A percentile compares a stretch with the other conserved stretches of the same genome.
phyloP scores from a whole-genome alignment of 352 stramenopile species.

The Nothophytophthora sp. region DNA sequence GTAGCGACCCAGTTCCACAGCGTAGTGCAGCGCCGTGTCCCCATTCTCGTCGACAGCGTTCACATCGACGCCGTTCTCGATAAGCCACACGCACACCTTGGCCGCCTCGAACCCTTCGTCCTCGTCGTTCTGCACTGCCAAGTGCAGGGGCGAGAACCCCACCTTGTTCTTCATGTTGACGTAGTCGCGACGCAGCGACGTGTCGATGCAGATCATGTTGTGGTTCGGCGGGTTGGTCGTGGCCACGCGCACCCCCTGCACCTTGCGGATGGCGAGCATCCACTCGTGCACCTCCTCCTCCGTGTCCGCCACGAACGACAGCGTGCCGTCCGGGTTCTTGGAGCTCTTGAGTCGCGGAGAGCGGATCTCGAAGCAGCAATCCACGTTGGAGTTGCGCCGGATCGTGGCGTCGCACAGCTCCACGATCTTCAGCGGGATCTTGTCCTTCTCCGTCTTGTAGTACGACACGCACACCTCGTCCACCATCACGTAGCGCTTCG shows the following conservation, averaged over 20 bases:
- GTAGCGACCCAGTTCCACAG: constrained; percentile 76
- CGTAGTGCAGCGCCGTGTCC: constrained; percentile 88
- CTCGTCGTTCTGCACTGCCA: constrained; percentile 86
- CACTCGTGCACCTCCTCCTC: constrained; percentile 87
- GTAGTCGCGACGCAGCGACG: constrained; percentile 72
- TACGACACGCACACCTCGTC: constrained; percentile 85
- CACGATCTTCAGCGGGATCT: constrained; percentile 85
- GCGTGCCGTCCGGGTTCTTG: constrained; percentile 78
- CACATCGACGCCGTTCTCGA: constrained; percentile 82
- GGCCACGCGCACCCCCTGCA: constrained; percentile 76
- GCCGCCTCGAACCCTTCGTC: constrained; percentile 89
- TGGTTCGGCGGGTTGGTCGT: constrained; percentile 74
- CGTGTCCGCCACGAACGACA: constrained; percentile 85
- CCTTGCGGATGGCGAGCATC: constrained; percentile 87
- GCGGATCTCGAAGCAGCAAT: constrained; percentile 87
- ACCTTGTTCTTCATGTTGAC: constrained; percentile 89
- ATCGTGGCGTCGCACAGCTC: constrained; percentile 82
- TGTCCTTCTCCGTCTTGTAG: constrained; percentile 86
- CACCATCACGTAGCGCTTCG: constrained; percentile 88
- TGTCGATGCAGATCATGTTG: constrained; percentile 92
- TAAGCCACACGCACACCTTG: constrained; percentile 87
- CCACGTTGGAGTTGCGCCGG: constrained; percentile 79
- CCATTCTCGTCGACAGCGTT: constrained; percentile 81
- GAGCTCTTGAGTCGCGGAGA: constrained; percentile 84
- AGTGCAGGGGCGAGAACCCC: constrained; percentile 78